Conservation (phyloP, 805 yeast species). For the Jamesozyma jinghongensis region DNA sequence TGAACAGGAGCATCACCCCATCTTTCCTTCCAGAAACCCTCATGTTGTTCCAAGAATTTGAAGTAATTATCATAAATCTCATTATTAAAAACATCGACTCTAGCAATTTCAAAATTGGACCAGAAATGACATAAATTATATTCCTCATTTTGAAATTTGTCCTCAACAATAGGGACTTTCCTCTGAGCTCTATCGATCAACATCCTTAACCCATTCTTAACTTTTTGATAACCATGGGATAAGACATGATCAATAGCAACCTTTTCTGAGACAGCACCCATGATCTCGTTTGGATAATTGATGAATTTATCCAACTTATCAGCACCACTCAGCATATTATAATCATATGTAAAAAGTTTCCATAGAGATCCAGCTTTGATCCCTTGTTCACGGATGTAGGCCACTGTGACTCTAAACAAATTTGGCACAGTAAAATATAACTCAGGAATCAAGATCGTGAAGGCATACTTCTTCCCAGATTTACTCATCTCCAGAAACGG, state of each 20-base stretch:
- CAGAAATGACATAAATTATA: constrained; percentile 83
- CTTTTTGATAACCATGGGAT: constrained; percentile 8
- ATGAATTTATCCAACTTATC: constrained; percentile 28
- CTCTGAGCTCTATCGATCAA: constrained; percentile 34
- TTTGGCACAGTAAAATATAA: constrained; percentile 74
- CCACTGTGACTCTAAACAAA: constrained; percentile 61
- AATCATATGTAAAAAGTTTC: constrained; percentile 49
- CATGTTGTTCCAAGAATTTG: constrained; percentile 53
- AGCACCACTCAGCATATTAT: constrained; percentile 30
- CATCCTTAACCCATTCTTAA: constrained; percentile 24
- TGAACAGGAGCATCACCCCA: constrained; percentile 99
- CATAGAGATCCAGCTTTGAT: constrained; percentile 55
- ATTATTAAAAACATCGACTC: constrained; percentile 64
- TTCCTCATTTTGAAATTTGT: constrained; percentile 55
- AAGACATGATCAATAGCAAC: constrained; percentile 27
- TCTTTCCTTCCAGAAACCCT: constrained; percentile 83
- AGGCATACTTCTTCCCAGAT: constrained; percentile 69
- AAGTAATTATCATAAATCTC: constrained; percentile 59
- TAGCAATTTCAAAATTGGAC: constrained; percentile 89
- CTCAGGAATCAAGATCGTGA: constrained; percentile 71
- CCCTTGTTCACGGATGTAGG: constrained; percentile 42
- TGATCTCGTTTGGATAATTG: constrained; percentile 19
- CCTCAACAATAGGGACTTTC: constrained; percentile 32
- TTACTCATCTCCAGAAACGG: constrained; percentile 77
- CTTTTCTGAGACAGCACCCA: constrained; percentile 23